Evolutionary conservation across 805 yeast species (phyloP), one percentile per base, ranked within the genome.

Genomic region (Cyberlindnera americana): DNA sequence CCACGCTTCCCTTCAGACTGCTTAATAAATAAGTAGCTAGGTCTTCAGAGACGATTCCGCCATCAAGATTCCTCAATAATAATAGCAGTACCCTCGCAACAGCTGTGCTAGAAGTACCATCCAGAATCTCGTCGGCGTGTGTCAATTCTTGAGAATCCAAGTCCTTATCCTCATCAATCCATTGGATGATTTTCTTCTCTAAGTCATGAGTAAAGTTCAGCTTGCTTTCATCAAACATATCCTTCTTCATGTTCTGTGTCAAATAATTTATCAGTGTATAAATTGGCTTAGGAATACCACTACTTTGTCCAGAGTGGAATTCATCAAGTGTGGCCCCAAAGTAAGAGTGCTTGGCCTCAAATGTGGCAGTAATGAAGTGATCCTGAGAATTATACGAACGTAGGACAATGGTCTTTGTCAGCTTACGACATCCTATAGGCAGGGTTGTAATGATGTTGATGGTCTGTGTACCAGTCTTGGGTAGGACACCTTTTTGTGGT

Each of bases 1-100:
- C 60, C 13, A 47, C 36, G 19, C 61, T 57, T 15, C 57, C 48
- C 31, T 52, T 48, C 19, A 52, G 50, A 25, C 44, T 47, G 14
- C 46, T 49, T 32, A 55, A 43, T 21, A 59, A 35, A 33, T 46
- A 53, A 8, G 52, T 48, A 0, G 64, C 44, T 19, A 59, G 52
- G 37, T 57, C 66, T 13, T 45, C 48, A 30, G 70, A 61, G 9
- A 70, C 59, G n/a, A 70, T 60, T 6, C 73, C 70, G 15, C 69
- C 73, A 28, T 65, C 63, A 5, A 69, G 38, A 31, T 60, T 59
- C 18, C 57, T 50, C 42, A 70, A 43, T 12, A 70, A 36, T 2
- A 60, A 34, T 3, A 55, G 15, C 22, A 64, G 43, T 2, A 62
- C 59, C 31, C 59, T 43, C 5, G 58, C 46, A 14, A 60, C 59